Evolutionary conservation across 2,329 filamentous ascomycete species (phyloP).

Genomic region (Pestalotiopsis sp.): DNA sequence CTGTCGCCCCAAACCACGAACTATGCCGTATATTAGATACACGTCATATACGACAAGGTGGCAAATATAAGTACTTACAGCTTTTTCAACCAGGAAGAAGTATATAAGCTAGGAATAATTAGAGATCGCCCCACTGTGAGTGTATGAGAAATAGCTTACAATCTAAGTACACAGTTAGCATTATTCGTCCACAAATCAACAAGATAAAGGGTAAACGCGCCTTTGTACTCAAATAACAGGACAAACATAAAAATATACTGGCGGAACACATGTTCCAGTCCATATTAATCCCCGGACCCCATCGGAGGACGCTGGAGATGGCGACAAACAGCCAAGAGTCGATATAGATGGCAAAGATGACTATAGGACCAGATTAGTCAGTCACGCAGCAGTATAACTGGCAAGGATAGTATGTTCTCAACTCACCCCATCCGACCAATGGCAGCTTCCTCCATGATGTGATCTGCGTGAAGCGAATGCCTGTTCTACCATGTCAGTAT

Average conservation of each 20-base stretch:
- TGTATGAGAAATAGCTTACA: constrained; percentile 25
- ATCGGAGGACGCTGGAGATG: constrained; percentile 56
- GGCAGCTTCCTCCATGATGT: constrained; percentile 42
- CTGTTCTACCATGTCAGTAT: constrained; percentile 22
- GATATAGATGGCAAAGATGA: constrained; percentile 60
- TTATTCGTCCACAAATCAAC: not conserved
- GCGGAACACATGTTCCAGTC: constrained; percentile 53
- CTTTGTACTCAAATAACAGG: constrained; percentile 66
- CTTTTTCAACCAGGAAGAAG: constrained; percentile 65
- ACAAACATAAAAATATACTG: constrained; percentile 61
- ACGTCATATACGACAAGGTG: not conserved
- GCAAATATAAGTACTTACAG: constrained; percentile 40
- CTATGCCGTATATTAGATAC: constrained; percentile 31
- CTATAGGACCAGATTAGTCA: constrained; percentile 34
- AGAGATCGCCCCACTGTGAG: not conserved
- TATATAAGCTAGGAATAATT: constrained; percentile 52
- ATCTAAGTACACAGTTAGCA: constrained; percentile 26
- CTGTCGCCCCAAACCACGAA: constrained; percentile 58
- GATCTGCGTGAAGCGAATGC: constrained; percentile 38
- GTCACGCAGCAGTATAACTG: not conserved
- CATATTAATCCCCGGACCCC: constrained; percentile 57
- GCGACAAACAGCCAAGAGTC: constrained; percentile 64
- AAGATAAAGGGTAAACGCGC: constrained; percentile 32
- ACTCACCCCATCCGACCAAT: constrained; percentile 44
- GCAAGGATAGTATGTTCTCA: not conserved